Conservation (phyloP, 1,139 yeast species). For the Pneumocystis murina region DNA sequence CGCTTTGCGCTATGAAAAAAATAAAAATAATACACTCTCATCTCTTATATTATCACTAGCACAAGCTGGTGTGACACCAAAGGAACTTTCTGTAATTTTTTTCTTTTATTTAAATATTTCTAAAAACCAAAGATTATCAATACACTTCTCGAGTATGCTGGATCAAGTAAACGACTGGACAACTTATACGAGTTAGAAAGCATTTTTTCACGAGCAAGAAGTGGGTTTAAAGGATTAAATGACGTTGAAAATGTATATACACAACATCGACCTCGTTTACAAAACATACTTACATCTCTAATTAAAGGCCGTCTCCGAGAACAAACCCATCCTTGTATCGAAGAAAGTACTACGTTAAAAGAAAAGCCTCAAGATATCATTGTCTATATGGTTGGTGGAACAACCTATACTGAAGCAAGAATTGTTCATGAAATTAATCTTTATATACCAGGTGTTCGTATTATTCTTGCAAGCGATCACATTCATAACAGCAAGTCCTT, state of each 20-base stretch:
- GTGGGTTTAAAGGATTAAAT: constrained; percentile 31
- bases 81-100: constrained; percentile 18
- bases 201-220: constrained; percentile 29
- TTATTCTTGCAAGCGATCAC: constrained; percentile 64
- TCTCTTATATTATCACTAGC: constrained; percentile 28
- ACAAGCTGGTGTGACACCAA: constrained; percentile 24
- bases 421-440: constrained; percentile 55
- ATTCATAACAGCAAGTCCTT: constrained; percentile 38
- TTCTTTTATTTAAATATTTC: background rate
- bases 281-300: constrained; percentile 35
- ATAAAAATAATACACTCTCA: constrained; percentile 28
- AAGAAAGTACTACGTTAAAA: constrained; percentile 27
- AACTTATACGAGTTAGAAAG: constrained; percentile 31
- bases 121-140: constrained; percentile 16
- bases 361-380: constrained; percentile 57
- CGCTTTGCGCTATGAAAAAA: constrained; percentile 47
- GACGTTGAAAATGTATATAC: constrained; percentile 46
- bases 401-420: constrained; percentile 82
- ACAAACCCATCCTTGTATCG: constrained; percentile 35
- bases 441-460: constrained; percentile 33
- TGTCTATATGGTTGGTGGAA: constrained; percentile 77
- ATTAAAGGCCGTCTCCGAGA: constrained; percentile 38
- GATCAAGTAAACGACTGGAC: constrained; percentile 31
- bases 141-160: constrained; percentile 28
- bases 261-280: constrained; percentile 65